Evolutionary conservation across 108 stramenopile species (phyloP), one percentile per base, ranked within the genome.

Genomic region (Cyclotella sp.): DNA sequence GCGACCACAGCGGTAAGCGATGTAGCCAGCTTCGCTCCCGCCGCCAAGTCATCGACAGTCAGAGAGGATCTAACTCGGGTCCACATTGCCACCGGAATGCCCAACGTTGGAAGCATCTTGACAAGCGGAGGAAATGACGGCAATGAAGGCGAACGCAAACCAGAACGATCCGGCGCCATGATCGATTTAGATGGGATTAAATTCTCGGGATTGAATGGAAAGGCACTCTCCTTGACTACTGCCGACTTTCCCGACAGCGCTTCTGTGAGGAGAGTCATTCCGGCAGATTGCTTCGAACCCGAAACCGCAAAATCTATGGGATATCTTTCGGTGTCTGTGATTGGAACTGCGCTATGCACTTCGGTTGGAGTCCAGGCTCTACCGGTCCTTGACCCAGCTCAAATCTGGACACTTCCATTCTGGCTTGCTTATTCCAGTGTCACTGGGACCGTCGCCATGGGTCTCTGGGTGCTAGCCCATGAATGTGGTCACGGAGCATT

Each of bases 401-500:
- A 87, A 54, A 41, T 86, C 49, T 72, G 79, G 47, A 88, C 89
- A 0, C 78, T 84, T 57, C 93, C 93, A 14, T 75, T 94, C 58
- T 94, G 93, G 93, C 57, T 84, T 15, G 82, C 81, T 18, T 94
- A 94, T 67, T 87, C 90, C 19, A 84, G 76, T 16, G 87, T 94
- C 2, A 92, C 93, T 15, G 93, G 93, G 26, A 94, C 95, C 2
- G 97, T 97, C 27, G 87, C 95, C 63, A 98, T 98, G 81, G 98
- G 98, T 42, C 80, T 98, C 21, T 99, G 98, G 98, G 98, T 99
- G 0, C 66, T 99, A 47, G 97, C 97, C 0, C 98, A 99, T 71
- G 98, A 99, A 77, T 99, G 98, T 80, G 98, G 97, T 22, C 98
- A 99, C 77, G 97, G 97, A 47, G 95, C 97, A 46, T 99, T 98